Evolutionary conservation across 2,329 filamentous ascomycete species (phyloP), one percentile per base, ranked within the genome.

Genomic region (Diaporthe sp.): DNA sequence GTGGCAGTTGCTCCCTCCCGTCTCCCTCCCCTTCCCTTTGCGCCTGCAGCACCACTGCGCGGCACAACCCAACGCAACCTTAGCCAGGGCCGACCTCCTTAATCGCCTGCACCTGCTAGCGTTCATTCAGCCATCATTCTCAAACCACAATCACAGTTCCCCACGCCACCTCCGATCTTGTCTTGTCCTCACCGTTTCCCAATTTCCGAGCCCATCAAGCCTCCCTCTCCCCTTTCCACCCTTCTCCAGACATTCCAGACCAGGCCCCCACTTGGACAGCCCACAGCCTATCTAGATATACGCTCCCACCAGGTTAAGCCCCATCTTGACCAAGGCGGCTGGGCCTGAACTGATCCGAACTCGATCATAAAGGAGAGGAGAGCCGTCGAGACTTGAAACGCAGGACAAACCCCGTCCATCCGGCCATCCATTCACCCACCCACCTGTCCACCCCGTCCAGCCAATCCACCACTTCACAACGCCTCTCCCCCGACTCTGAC

Each of bases 341-440:
- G 65, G 28, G 46, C 65, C 44, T 70, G 49, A 70, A 55, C 65
- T 70, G 65, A 70, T 55, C 65, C 65, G 65, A 70, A 70, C 31
- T 55, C 49, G 34, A 39, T 15, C 31, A 53, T 68, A 68, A 68
- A 68, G 65, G 65, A 39, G 49, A 22, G 6, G 25, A 67, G 62
- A 53, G 65, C 65, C 65, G 65, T 70, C 34, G 34, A 55, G 34
- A 70, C 65, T 70, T 70, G 65, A 70, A 70, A 70, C 65, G 22
- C 65, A 55, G n/a, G n/a, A 55, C 65, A 55, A 39, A 42, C 65
- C 65, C 65, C 65, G 46, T 70, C 65, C 65, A 28, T 39, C 65
- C 46, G 46, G 22, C 31, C n/a, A 25, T 37, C 65, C 49, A 55
- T 28, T 49, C 74, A 58, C 19, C 49, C 65, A 53, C 46, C 42